phyloP scores from a whole-genome alignment of 805 yeast species.

The Cyberlindnera mississippiensis region DNA sequence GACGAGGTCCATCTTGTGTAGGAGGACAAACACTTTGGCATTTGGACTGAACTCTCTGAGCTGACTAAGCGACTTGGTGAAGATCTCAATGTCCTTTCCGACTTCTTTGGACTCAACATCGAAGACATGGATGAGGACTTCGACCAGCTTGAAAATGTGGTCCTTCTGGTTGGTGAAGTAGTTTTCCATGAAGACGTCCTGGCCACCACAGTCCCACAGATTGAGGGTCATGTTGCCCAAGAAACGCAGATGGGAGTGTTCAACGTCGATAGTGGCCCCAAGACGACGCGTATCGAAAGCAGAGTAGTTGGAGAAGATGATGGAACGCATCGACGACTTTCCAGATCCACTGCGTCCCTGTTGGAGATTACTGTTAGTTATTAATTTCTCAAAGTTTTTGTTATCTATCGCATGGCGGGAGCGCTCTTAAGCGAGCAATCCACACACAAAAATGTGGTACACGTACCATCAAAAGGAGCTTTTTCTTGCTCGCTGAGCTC shows the following conservation, averaged over 20 bases:
- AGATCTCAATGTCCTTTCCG: constrained; percentile 89
- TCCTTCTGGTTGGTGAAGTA: constrained; percentile 85
- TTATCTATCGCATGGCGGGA: background rate
- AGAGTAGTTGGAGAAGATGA: constrained; percentile 91
- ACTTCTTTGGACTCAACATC: constrained; percentile 93
- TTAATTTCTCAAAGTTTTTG: too few relatives aligned
- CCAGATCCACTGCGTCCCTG: constrained; percentile 97
- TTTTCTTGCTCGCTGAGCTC: constrained; percentile 46
- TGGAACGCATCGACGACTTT: constrained; percentile 94
- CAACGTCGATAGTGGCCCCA: constrained; percentile 98
- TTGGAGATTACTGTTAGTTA: constrained; percentile 11
- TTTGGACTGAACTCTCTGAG: constrained; percentile 81
- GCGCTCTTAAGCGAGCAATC: background rate
- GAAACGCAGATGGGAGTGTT: constrained; percentile 89
- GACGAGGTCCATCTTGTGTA: constrained; percentile 96
- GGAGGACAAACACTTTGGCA: constrained; percentile 84
- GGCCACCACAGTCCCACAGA: constrained; percentile 98
- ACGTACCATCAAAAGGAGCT: constrained; percentile 55
- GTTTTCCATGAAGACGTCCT: constrained; percentile 93
- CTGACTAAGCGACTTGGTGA: constrained; percentile 76
- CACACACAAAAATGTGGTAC: background rate
- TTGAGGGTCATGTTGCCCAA: constrained; percentile 93
- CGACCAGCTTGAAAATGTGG: constrained; percentile 92
- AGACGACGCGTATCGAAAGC: constrained; percentile 94
- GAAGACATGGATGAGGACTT: constrained; percentile 91